Evolutionary conservation across 768 basidiomycete species (phyloP), one percentile per base, ranked within the genome.

Genomic region (Termitomyces sp.): DNA sequence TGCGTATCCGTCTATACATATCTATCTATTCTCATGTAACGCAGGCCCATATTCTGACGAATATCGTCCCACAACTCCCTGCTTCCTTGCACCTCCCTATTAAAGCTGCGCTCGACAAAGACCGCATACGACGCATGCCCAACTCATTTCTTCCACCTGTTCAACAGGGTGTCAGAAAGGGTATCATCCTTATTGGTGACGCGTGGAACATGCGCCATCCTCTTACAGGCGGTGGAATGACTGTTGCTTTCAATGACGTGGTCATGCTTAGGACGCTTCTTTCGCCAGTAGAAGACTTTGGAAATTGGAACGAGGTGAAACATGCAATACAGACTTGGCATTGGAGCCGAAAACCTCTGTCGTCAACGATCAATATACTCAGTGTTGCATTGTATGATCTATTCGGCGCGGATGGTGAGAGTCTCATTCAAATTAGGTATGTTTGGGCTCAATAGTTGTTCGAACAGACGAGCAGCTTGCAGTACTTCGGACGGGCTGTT

Each of bases 151-250:
- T 99, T 1, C 91, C 97, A 0, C 73, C 94, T 0, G 76, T 86
- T 3, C 75, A 84, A 57, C 95, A 96, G 66, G 76, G 76, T n/a
- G 59, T 72, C 17, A 88, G 83, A 60, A 79, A 85, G 48, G 91
- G 92, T 25, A 84, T 84, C 10, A 73, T 99, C 56, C 83, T 98
- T 59, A 76, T 97, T 34, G 97, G 97, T 1, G 97, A 98, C 67
- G 86, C 96, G 2, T 96, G 93, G 89, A 99, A 98, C 68, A 98
- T 98, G 95, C 90, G 97, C 0, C 97, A 99, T 70, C 97, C 97
- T 2, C 79, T 99, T 21, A 99, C 97, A 0, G 97, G 97, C 5
- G 94, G 94, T 11, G 97, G 97, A 5, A 99, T 99, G 97, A 95
- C 94, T 0, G 96, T 98, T 39, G 94, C 94, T 2, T 75, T 98